Percentiles rank a stretch among this genome's conserved stretches.
Conservation (phyloP, 768 basidiomycete species). For the Trametes coccinea region DNA sequence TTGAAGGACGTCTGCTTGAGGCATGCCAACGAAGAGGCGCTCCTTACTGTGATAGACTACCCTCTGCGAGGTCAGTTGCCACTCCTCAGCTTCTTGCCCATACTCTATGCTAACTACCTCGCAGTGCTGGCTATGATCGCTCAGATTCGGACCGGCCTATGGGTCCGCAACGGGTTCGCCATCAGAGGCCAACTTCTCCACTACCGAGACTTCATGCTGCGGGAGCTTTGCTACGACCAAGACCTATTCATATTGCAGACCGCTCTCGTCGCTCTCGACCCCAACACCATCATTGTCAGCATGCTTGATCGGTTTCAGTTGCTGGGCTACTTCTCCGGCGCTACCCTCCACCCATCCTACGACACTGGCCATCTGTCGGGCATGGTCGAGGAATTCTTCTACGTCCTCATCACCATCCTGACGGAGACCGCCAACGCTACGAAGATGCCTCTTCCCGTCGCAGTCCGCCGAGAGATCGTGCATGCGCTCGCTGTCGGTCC, state of each 20-base stretch:
- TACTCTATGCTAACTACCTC: neutral
- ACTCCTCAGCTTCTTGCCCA: neutral
- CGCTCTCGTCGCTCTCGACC: constrained; percentile 75
- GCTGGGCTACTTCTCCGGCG: constrained; percentile 74
- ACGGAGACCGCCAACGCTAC: constrained; percentile 79
- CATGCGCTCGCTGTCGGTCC: constrained; percentile 89
- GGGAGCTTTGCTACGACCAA: constrained; percentile 96
- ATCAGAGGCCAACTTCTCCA: constrained; percentile 94
- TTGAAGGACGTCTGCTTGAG: constrained; percentile 62
- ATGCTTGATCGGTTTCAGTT: constrained; percentile 91
- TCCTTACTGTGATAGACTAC: constrained; percentile 82
- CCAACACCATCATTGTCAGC: constrained; percentile 76
- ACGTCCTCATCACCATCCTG: constrained; percentile 82
- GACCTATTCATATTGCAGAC: constrained; percentile 90
- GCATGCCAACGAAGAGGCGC: constrained; percentile 62
- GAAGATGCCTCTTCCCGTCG: constrained; percentile 59
- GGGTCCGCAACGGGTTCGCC: constrained; percentile 97
- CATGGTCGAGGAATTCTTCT: constrained; percentile 92
- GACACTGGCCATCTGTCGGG: constrained; percentile 70
- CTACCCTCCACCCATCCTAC: constrained; percentile 56
- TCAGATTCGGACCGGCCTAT: constrained; percentile 91
- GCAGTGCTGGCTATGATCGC: constrained; percentile 88
- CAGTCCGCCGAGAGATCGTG: constrained; percentile 82
- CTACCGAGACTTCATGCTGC: constrained; percentile 94
- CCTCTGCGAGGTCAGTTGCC: constrained; percentile 79